Evolutionary conservation across 2,329 filamentous ascomycete genomes (phyloP), one percentile per base, ranked within the genome.

Genomic region (Penicillium nordicum): DNA sequence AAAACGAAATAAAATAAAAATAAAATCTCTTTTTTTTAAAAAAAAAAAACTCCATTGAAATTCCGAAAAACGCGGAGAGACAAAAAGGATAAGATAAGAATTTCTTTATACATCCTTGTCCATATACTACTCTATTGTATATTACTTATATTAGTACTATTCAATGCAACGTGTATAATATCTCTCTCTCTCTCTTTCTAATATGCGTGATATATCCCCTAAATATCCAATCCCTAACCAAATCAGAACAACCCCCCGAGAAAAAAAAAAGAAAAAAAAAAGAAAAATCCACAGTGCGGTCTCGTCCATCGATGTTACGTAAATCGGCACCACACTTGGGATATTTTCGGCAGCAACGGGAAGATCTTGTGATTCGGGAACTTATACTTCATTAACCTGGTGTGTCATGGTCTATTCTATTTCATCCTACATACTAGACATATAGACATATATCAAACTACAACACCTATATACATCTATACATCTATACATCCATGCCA

Each of bases 261-360:
- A 27, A 41, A 27, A 27, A 18, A 27, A 27, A 18, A 23, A 30
- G n/a, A 3, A 32, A 48, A 47, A 32, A 23, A 43, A 30, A 37
- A 23, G 30, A 25, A 37, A 54, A 54, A 34, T n/a, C 49, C 49
- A 42, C 48, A 41, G 36, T 51, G 55, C 57, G 53, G 50, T 55
- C 56, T 55, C 47, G 36, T 52, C 56, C 52, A 57, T 60, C 72
- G 72, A 47, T 70, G 74, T 76, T 76, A 76, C 73, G 73, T 76
- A 76, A 76, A 72, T 71, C 63, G 66, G 64, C 60, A 65, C 59
- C 60, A 46, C 43, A 46, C 40, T 14, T 27, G 14, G n/a, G 29
- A 21, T 32, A 46, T 58, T 58, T 60, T 64, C 63, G 63, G 63
- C 61, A 37, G 49, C 49, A 62, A 62, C 65, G 63, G 64, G 63